Conservation (phyloP, 73 alveolate species). For the Blepharisma stoltei region DNA sequence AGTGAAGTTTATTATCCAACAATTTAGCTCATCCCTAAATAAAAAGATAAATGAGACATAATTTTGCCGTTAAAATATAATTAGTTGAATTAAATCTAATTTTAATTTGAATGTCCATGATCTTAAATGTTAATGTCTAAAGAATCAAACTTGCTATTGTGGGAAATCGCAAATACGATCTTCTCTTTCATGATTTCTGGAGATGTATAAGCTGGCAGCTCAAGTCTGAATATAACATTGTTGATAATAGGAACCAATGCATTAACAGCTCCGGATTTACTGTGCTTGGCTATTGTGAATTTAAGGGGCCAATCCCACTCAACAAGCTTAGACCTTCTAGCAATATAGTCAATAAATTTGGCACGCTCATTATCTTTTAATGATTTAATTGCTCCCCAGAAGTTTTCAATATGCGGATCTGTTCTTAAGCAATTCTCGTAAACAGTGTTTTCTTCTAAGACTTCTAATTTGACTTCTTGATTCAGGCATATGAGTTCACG, state of each 20-base stretch:
- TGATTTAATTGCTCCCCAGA: conserved; percentile 73
- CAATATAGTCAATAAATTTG: conserved; percentile 72
- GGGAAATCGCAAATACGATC: no score
- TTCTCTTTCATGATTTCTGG: conserved; percentile 65
- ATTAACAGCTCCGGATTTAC: conserved; percentile 56
- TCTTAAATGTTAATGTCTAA: no score
- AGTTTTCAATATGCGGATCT: conserved; percentile 56
- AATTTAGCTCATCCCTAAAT: no score
- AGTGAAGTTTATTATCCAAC: no score
- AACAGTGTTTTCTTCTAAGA: conserved; percentile 71
- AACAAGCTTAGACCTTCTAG: conserved; percentile 86
- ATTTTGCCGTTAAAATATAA: no score
- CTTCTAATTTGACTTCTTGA: conserved; percentile 69
- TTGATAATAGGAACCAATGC: conserved; percentile 69
- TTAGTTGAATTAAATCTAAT: no score
- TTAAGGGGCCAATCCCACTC: conserved; percentile 51
- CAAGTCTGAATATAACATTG: conserved; percentile 80
- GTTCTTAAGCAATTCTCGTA: conserved; percentile 70
- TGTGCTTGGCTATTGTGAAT: conserved; percentile 36
- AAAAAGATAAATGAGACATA: no score
- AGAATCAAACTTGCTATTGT: no score
- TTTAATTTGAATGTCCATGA: no score
- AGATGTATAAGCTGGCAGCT: conserved; percentile 71
- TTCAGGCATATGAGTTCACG: conserved; percentile 85
- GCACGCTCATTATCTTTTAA: conserved; percentile 66